These are phyloP conservation scores for Apodospora peruviana DNA, from an alignment of 495 filamentous ascomycete genomes.

Conservation along the genomic window DNA sequence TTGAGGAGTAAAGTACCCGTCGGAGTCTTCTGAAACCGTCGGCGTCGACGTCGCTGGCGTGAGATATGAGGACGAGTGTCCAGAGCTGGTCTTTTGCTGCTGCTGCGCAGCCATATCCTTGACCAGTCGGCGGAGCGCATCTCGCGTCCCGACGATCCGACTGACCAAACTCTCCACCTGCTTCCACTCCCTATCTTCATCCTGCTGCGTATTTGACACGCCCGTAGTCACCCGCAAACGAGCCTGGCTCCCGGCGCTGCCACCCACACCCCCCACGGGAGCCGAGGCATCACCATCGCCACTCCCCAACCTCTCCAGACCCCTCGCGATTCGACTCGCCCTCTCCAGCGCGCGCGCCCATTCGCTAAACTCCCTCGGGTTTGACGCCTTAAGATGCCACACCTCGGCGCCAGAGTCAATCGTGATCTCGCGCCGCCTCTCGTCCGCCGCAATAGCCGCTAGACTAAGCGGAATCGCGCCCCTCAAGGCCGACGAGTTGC, in stretches of 20 bases:
- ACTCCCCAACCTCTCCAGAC: constrained; percentile 30
- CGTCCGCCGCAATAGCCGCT: constrained; percentile 84
- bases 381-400: constrained; percentile 88
- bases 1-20: constrained; percentile 37
- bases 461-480: constrained; percentile 89
- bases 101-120: constrained; percentile 72
- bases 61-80: constrained; percentile 26
- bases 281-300: constrained; percentile 21
- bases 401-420: constrained; percentile 96
- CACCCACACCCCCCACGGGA: not conserved
- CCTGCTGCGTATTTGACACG: constrained; percentile 25
- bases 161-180: constrained; percentile 78
- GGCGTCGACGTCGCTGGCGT: constrained; percentile 33
- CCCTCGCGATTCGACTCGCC: constrained; percentile 55
- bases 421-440: constrained; percentile 81
- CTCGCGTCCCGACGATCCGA: constrained; percentile 77
- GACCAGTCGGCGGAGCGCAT: constrained; percentile 78
- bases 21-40: constrained; percentile 35
- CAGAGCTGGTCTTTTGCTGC: constrained; percentile 16
- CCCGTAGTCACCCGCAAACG: constrained; percentile 13
- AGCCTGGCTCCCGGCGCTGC: not conserved
- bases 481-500: constrained; percentile 80
- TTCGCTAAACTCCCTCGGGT: constrained; percentile 72
- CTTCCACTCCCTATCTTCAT: constrained; percentile 79
- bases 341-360: constrained; percentile 84